phyloP scores from a whole-genome alignment of 2,329 filamentous ascomycete species.

The Didymosphaeria variabile region DNA sequence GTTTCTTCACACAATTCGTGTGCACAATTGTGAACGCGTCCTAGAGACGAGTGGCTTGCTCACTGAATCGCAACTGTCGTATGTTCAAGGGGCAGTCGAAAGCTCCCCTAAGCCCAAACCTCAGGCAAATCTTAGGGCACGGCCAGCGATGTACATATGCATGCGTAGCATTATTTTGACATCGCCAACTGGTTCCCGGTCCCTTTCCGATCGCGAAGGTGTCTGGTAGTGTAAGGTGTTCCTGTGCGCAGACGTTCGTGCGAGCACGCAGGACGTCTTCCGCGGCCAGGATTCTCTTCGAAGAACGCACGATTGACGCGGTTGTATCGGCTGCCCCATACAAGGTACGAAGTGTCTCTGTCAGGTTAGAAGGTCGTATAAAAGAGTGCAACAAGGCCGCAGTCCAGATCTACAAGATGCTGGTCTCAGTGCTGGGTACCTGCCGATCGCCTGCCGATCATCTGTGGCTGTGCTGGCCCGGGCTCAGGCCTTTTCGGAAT shows the following conservation, averaged over 20 bases:
- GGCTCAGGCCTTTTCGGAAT: neutral
- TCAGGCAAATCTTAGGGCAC: neutral
- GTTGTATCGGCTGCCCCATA: neutral
- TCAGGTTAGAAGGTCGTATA: neutral
- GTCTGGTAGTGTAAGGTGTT: neutral
- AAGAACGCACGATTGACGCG: neutral
- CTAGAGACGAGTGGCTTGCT: neutral
- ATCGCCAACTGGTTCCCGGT: neutral
- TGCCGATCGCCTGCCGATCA: neutral
- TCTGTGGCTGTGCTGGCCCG: neutral
- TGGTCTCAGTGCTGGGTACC: neutral
- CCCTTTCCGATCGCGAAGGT: neutral
- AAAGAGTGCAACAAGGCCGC: neutral
- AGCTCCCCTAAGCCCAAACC: neutral
- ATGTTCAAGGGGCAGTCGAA: neutral
- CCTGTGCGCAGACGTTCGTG: neutral
- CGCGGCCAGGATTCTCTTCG: too few species aligned
- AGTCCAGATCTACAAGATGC: neutral
- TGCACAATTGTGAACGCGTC: neutral
- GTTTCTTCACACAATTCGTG: neutral
- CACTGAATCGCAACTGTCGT: conserved; percentile 1
- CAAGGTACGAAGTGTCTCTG: neutral
- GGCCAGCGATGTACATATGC: neutral
- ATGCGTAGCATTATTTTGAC: too few species aligned
- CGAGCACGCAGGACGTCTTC: neutral